Conservation (phyloP, 139 green algal species). For the Chlorella sp. region DNA sequence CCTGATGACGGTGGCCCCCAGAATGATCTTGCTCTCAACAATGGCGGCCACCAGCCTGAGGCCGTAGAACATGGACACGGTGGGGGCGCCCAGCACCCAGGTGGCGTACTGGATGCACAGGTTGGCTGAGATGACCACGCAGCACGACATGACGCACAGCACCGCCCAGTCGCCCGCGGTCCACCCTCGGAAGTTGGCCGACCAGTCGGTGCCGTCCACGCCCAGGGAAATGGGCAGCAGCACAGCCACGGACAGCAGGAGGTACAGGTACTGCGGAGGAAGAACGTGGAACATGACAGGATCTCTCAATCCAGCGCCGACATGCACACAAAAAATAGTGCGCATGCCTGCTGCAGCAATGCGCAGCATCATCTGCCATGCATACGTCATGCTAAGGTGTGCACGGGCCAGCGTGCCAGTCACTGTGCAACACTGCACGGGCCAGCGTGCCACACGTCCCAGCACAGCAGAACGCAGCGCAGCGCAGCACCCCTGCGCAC, state of each 20-base stretch:
- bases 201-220: conserved; percentile 9
- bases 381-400: no score
- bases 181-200: not conserved
- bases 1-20: not conserved
- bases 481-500: no score
- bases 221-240: conserved; percentile 5
- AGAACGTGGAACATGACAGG: not conserved
- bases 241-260: not conserved
- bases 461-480: no score
- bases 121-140: not conserved
- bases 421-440: no score
- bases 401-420: no score
- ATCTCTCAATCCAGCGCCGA: no score
- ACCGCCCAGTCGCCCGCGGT: conserved; percentile 4
- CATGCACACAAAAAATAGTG: no score
- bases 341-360: no score
- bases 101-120: not conserved
- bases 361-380: no score
- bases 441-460: no score
- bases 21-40: not conserved
- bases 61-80: conserved; percentile 8
- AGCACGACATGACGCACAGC: conserved; percentile 3
- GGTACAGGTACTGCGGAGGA: not conserved
- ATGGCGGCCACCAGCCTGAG: conserved; percentile 4
- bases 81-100: conserved; percentile 14